Conservation (phyloP, 305 asterid species). For the Fraxinus platypoda region DNA sequence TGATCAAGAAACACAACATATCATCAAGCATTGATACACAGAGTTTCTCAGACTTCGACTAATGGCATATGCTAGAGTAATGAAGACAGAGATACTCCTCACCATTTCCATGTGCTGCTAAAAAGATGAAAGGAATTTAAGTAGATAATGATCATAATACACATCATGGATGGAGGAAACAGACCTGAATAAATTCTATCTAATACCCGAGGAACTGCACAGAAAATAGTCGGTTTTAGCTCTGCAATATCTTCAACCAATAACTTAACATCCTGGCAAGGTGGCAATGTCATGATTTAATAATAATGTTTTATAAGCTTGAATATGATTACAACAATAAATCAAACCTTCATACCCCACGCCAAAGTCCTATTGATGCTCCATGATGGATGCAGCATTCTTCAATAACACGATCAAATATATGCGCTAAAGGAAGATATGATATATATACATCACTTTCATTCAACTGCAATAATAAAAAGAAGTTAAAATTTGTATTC, state of each 20-base stretch:
- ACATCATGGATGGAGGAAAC: background rate
- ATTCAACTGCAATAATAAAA: constrained; percentile 30
- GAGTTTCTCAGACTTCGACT: background rate
- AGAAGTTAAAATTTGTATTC: background rate
- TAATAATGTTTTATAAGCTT: background rate
- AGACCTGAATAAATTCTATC: constrained; percentile 45
- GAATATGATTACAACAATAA: background rate
- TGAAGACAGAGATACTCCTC: background rate
- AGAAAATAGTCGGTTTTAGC: constrained; percentile 44
- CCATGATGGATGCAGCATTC: constrained; percentile 40
- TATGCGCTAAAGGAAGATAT: constrained; percentile 51
- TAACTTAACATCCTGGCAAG: constrained; percentile 39
- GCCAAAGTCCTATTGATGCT: constrained; percentile 54
- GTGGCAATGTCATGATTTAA: background rate
- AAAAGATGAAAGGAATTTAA: background rate
- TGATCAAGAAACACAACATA: background rate
- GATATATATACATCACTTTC: constrained; percentile 38
- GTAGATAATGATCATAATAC: background rate
- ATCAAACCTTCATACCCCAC: constrained; percentile 36
- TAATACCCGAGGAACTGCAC: constrained; percentile 53
- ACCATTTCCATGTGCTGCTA: background rate
- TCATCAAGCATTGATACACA: background rate
- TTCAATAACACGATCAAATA: constrained; percentile 48
- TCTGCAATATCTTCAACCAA: constrained; percentile 42
- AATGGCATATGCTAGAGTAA: background rate